phyloP scores from a whole-genome alignment of 768 basidiomycete genomes.

The Suillus hirtellus region DNA sequence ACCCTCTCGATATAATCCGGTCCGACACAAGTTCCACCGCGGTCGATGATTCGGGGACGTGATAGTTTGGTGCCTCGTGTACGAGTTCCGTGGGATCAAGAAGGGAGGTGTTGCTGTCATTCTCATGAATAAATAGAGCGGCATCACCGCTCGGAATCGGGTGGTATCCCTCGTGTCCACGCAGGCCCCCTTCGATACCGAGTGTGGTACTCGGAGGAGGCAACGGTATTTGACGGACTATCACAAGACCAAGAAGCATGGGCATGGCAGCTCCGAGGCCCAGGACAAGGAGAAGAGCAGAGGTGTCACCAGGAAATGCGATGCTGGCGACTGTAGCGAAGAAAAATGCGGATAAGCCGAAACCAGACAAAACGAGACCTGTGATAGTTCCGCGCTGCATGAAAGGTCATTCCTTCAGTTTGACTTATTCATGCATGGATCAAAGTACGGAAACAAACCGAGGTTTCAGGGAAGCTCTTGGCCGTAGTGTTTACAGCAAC shows the following conservation, averaged over 20 bases:
- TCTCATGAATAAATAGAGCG: constrained; percentile 26
- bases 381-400: constrained; percentile 71
- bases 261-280: constrained; percentile 77
- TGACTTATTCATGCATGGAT: not conserved
- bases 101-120: constrained; percentile 29
- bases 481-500: constrained; percentile 82
- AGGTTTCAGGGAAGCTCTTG: constrained; percentile 73
- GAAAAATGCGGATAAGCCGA: constrained; percentile 88
- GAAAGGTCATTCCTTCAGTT: constrained; percentile 2
- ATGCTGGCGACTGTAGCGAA: constrained; percentile 77
- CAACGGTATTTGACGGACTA: constrained; percentile 69
- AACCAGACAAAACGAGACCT: constrained; percentile 80
- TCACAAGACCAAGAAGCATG: constrained; percentile 76
- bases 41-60: constrained; percentile 20
- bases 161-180: constrained; percentile 22
- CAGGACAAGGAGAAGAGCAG: constrained; percentile 73
- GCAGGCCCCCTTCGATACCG: constrained; percentile 22
- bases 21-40: constrained; percentile 26
- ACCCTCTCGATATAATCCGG: constrained; percentile 3
- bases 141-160: constrained; percentile 19
- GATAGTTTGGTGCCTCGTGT: constrained; percentile 21
- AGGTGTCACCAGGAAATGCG: constrained; percentile 76
- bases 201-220: constrained; percentile 34
- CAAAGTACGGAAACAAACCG: constrained; percentile 44
- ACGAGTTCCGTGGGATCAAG: constrained; percentile 21